phyloP scores from a whole-genome alignment of 2,329 filamentous ascomycete genomes.

The Aureobasidium pullulans region DNA sequence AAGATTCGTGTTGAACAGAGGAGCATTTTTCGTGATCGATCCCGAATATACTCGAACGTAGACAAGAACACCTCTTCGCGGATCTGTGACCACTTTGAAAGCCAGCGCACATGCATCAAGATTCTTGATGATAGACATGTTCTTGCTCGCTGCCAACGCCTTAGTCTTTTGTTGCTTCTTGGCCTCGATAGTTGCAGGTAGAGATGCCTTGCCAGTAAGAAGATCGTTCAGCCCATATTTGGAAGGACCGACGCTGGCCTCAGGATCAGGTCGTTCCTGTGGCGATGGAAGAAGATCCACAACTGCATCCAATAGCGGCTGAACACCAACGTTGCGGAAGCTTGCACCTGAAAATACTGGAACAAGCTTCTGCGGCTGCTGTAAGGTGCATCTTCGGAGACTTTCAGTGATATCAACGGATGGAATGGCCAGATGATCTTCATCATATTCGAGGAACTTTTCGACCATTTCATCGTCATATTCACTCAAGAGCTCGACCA shows the following conservation, averaged over 20 bases:
- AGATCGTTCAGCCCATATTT: conserved; percentile 47
- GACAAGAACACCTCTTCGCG: conserved; percentile 76
- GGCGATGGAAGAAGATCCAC: conserved; percentile 83
- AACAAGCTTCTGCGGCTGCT: conserved; percentile 63
- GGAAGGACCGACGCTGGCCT: conserved; percentile 58
- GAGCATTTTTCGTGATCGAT: conserved; percentile 61
- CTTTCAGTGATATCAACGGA: conserved; percentile 61
- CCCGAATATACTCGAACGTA: conserved; percentile 92
- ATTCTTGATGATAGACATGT: conserved; percentile 43
- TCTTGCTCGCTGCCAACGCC: conserved; percentile 15
- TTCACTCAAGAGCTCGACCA: conserved; percentile 80
- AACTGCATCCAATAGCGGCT: conserved; percentile 82
- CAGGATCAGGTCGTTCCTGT: conserved; percentile 67
- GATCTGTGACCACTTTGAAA: conserved; percentile 92
- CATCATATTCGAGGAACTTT: conserved; percentile 68
- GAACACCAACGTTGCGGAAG: conserved; percentile 88
- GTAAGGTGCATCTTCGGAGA: conserved; percentile 63
- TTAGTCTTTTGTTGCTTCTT: conserved; percentile 16
- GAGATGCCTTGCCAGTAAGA: conserved; percentile 29
- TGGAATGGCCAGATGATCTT: conserved; percentile 63
- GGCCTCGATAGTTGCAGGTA: conserved; percentile 14
- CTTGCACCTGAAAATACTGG: conserved; percentile 89
- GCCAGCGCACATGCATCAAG: conserved; percentile 63
- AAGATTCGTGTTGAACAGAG: conserved; percentile 82
- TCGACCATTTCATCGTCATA: conserved; percentile 83